Evolutionary conservation across 208 protist species (phyloP).

Genomic region (Crithidia mellificae): DNA sequence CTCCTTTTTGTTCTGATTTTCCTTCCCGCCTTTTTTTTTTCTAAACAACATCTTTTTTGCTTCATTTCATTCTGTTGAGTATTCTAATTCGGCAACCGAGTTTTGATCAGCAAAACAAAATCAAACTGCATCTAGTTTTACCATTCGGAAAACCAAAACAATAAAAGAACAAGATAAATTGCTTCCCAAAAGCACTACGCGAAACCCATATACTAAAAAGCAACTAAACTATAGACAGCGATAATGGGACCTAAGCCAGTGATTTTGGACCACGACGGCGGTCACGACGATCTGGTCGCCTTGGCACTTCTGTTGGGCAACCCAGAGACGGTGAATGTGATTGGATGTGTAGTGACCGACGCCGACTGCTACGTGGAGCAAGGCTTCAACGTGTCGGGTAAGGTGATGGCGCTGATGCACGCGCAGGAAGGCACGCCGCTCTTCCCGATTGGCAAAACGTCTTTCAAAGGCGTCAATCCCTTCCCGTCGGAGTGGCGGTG

Average conservation of each 20-base stretch:
- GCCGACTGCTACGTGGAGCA: constrained; percentile 85
- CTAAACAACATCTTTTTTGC: no score
- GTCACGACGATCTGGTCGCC: constrained; percentile 84
- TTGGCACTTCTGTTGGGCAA: constrained; percentile 74
- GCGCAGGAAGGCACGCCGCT: constrained; percentile 35
- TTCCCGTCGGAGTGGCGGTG: constrained; percentile 86
- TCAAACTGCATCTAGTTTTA: no score
- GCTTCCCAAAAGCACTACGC: no score
- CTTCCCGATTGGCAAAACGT: constrained; percentile 76
- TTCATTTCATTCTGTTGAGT: no score
- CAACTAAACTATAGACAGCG: neutral
- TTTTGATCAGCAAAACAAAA: no score
- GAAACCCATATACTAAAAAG: no score
- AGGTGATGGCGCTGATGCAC: constrained; percentile 81
- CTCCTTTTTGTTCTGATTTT: no score
- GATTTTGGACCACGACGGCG: constrained; percentile 88
- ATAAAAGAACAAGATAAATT: no score
- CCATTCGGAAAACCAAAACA: no score
- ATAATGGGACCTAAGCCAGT: constrained; percentile 48
- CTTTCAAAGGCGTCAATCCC: constrained; percentile 78
- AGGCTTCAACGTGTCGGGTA: constrained; percentile 72
- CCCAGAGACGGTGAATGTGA: constrained; percentile 73
- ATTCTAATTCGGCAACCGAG: no score
- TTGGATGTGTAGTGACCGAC: constrained; percentile 81
- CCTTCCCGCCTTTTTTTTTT: no score